phyloP scores from a whole-genome alignment of 2,329 filamentous ascomycete species.

The Westerdykella sp. region DNA sequence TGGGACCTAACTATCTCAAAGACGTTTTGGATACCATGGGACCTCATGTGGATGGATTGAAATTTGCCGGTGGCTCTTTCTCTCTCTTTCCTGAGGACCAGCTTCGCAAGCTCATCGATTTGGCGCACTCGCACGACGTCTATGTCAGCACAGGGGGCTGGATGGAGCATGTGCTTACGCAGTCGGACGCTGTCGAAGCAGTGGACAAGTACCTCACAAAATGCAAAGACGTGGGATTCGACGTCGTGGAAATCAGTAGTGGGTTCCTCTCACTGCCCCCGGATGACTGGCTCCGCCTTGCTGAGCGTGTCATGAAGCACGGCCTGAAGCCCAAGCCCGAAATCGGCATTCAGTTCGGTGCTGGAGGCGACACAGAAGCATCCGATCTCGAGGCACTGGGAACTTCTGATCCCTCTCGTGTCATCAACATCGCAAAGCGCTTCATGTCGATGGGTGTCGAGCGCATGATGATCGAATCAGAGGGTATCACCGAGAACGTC shows the following conservation, averaged over 20 bases:
- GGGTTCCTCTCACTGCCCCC: constrained; percentile 44
- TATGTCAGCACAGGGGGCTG: constrained; percentile 53
- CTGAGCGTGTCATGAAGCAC: constrained; percentile 36
- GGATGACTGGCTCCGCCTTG: constrained; percentile 12
- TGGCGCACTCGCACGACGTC: constrained; percentile 46
- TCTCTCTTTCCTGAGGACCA: constrained; percentile 44
- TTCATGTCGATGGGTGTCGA: constrained; percentile 51
- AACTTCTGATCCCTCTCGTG: constrained; percentile 45
- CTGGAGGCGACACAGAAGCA: constrained; percentile 48
- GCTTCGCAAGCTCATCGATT: constrained; percentile 44
- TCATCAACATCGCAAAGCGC: constrained; percentile 45
- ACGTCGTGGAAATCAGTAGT: constrained; percentile 50
- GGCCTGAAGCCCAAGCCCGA: constrained; percentile 51
- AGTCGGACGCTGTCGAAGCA: constrained; percentile 39
- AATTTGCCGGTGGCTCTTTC: constrained; percentile 51
- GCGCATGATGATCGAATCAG: constrained; percentile 54
- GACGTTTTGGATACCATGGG: constrained; percentile 53
- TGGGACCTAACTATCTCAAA: constrained; percentile 48
- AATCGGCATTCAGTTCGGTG: constrained; percentile 53
- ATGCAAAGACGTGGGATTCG: constrained; percentile 50
- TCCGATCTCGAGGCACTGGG: constrained; percentile 44
- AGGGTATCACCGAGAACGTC: constrained; percentile 55
- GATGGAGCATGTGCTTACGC: constrained; percentile 50
- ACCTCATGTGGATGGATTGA: constrained; percentile 50
- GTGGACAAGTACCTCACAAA: constrained; percentile 49